phyloP scores from a whole-genome alignment of 306 rosid genomes.

The Medicago arabica region DNA sequence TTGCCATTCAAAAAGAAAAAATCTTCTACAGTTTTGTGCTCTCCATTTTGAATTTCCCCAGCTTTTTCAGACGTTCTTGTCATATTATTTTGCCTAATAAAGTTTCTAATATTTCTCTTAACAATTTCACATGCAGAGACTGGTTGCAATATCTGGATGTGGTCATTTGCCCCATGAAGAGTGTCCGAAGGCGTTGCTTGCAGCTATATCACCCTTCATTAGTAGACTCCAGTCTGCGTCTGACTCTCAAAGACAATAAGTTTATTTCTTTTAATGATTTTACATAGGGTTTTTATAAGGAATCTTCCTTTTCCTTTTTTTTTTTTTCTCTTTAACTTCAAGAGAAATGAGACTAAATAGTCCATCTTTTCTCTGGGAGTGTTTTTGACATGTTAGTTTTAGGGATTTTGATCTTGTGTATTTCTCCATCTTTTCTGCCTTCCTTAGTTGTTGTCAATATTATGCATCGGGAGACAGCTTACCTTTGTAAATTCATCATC shows the following conservation, averaged over 20 bases:
- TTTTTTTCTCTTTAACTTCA: constrained; percentile 31
- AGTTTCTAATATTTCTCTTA: constrained; percentile 25
- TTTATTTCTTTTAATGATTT: constrained; percentile 40
- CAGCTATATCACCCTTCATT: constrained; percentile 83
- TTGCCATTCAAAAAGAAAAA: too few relatives aligned
- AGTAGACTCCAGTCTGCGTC: constrained; percentile 57
- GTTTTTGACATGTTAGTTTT: constrained; percentile 59
- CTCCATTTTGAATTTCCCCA: not conserved
- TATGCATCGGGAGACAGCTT: constrained; percentile 5
- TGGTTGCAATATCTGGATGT: constrained; percentile 86
- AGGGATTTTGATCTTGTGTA: constrained; percentile 53
- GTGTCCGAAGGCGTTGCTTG: constrained; percentile 91
- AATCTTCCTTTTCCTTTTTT: not conserved
- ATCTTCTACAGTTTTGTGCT: too few relatives aligned
- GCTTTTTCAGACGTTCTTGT: not conserved
- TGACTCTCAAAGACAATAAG: constrained; percentile 56
- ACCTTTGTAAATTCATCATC: constrained; percentile 50
- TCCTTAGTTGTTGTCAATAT: constrained; percentile 16
- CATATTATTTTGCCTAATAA: not conserved
- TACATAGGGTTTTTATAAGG: constrained; percentile 48
- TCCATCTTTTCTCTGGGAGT: constrained; percentile 56
- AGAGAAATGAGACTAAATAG: constrained; percentile 50
- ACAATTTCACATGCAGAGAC: constrained; percentile 63
- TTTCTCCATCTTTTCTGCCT: constrained; percentile 18
- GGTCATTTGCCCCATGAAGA: constrained; percentile 99